Conservation (phyloP, 768 basidiomycete genomes). For the Coprinopsis sp. region DNA sequence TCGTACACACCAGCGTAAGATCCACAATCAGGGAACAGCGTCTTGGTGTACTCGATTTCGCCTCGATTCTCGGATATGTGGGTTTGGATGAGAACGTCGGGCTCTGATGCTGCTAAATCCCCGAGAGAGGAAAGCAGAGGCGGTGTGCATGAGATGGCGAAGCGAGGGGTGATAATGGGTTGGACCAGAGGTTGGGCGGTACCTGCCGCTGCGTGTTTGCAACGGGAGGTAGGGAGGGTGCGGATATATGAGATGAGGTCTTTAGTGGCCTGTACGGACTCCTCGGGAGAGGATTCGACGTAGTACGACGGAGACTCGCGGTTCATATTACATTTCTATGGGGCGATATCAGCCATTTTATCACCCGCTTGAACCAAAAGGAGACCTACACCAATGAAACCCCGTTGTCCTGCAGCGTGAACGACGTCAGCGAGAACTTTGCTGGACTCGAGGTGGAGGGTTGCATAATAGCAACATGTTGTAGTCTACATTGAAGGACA, state of each 20-base stretch:
- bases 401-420: conserved; percentile 65
- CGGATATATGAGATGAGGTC: conserved; percentile 68
- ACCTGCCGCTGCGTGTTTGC: conserved; percentile 19
- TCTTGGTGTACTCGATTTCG: conserved; percentile 64
- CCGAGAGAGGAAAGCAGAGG: conserved; percentile 64
- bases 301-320: conserved; percentile 65
- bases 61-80: conserved; percentile 82
- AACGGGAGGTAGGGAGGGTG: conserved; percentile 35
- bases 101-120: conserved; percentile 52
- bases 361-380: not conserved
- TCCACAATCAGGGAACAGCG: conserved; percentile 57
- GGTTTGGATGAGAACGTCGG: conserved; percentile 77
- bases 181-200: conserved; percentile 61
- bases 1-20: conserved; percentile 86
- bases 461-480: conserved; percentile 89
- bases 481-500: conserved; percentile 48
- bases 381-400: conserved; percentile 73
- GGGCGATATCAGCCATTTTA: conserved; percentile 5
- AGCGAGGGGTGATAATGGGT: conserved; percentile 93
- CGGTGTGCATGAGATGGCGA: conserved; percentile 84
- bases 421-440: conserved; percentile 77
- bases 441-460: conserved; percentile 74
- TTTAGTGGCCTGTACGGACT: conserved; percentile 59
- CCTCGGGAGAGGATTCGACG: conserved; percentile 53
- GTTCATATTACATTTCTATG: conserved; percentile 92